A percentile compares a stretch with the other conserved stretches of the same genome.
Evolutionary conservation across 2,329 filamentous ascomycete genomes (phyloP).

Genomic region (Cercospora canescens): DNA sequence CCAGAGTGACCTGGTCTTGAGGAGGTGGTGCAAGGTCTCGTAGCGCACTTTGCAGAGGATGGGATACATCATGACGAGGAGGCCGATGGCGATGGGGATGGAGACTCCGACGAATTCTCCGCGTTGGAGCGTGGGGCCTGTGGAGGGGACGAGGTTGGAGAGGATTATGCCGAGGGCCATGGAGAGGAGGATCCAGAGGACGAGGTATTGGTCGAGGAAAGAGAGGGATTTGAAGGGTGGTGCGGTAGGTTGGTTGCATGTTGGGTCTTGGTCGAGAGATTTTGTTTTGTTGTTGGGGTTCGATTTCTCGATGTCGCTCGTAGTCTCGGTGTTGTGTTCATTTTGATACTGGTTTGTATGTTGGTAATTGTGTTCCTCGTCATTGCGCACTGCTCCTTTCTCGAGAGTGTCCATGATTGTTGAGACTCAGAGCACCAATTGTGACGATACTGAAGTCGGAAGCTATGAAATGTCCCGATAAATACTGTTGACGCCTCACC

Average conservation of each 20-base stretch:
- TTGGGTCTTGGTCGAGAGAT: neutral
- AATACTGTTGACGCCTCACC: neutral
- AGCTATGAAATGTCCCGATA: neutral
- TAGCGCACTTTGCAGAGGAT: constrained; percentile 85
- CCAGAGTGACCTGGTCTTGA: constrained; percentile 66
- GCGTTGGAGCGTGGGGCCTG: constrained; percentile 63
- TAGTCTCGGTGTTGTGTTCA: neutral
- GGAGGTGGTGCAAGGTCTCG: constrained; percentile 69
- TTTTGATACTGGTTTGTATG: neutral
- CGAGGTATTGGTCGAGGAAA: constrained; percentile 48
- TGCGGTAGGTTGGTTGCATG: neutral
- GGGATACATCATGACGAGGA: constrained; percentile 93
- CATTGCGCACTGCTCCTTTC: constrained; percentile 19
- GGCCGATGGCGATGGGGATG: constrained; percentile 66
- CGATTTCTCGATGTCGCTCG: neutral
- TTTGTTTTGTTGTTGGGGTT: neutral
- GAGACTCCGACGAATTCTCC: constrained; percentile 73
- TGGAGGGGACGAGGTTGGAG: constrained; percentile 70
- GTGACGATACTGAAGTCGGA: neutral
- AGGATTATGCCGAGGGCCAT: constrained; percentile 75
- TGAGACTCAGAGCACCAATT: neutral
- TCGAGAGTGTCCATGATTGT: constrained; percentile 25
- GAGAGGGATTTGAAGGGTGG: constrained; percentile 42
- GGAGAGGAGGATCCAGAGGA: constrained; percentile 70
- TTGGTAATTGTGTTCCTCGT: neutral